Evolutionary conservation across 148 eudicot species (phyloP).

Genomic region (Nepenthes mirabilis): DNA sequence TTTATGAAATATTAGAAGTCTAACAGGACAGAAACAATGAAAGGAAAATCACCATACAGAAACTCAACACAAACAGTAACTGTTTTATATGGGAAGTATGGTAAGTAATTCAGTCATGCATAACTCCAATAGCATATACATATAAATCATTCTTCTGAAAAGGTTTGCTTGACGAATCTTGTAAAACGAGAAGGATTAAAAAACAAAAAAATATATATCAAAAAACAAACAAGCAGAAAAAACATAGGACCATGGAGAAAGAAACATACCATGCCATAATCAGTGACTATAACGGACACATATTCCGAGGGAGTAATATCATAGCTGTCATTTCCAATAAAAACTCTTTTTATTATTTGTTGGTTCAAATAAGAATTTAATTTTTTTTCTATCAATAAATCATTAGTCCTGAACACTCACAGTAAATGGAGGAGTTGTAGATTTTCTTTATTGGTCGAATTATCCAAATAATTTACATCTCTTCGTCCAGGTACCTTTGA

Average conservation of each 20-base stretch:
- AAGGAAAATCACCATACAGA: no score
- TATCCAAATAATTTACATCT: constrained; percentile 38
- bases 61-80: no score
- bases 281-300: constrained; percentile 73
- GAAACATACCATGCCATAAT: constrained; percentile 78
- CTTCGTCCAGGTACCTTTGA: constrained; percentile 57
- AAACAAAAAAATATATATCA: neutral
- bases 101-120: no score
- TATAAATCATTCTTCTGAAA: no score
- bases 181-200: no score
- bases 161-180: no score
- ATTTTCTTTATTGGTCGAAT: constrained; percentile 44
- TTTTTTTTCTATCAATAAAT: neutral
- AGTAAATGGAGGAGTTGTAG: constrained; percentile 68
- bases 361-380: neutral
- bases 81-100: no score
- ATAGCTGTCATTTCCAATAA: constrained; percentile 34
- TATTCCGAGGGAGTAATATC: constrained; percentile 88
- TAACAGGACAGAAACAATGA: no score
- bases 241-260: neutral
- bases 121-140: no score
- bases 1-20: no score
- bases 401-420: constrained; percentile 26
- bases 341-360: constrained; percentile 6
- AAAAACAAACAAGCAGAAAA: neutral